These are phyloP conservation scores for Eutypella sp. DNA, from an alignment of 2,329 filamentous ascomycete species.

Conservation along the genomic window DNA sequence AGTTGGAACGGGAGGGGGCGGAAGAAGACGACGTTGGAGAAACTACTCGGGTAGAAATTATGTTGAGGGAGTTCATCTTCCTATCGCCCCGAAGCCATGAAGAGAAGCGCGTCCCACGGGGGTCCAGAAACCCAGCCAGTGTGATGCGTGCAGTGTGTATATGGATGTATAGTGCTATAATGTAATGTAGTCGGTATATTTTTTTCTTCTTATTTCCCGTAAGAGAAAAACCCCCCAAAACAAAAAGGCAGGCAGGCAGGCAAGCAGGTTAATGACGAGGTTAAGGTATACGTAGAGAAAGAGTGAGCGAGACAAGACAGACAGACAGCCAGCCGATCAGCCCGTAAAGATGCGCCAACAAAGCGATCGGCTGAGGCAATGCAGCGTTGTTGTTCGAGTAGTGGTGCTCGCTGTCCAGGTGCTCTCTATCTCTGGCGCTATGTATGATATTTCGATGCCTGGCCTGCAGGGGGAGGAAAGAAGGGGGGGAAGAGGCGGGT, in stretches of 20 bases:
- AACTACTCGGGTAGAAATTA: slow-evolving; percentile 82
- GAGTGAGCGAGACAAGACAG: too few species aligned
- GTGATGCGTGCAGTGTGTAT: neutral
- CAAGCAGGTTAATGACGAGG: too few species aligned
- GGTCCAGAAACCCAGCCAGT: slow-evolving; percentile 8
- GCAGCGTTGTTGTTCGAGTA: neutral
- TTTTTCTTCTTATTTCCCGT: too few species aligned
- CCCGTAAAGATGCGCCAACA: neutral
- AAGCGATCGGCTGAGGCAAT: neutral
- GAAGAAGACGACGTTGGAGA: slow-evolving; percentile 56
- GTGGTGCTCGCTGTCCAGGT: neutral
- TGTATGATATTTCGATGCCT: too few species aligned
- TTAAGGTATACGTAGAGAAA: too few species aligned
- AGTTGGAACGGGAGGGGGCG: slow-evolving; percentile 55
- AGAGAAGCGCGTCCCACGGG: slow-evolving; percentile 18
- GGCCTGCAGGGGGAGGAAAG: too few species aligned
- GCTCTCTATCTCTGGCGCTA: too few species aligned
- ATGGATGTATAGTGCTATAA: neutral
- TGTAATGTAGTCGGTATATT: too few species aligned
- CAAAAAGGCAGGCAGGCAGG: too few species aligned
- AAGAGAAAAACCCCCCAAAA: too few species aligned
- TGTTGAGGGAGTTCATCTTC: slow-evolving; percentile 96
- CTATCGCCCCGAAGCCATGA: slow-evolving; percentile 51
- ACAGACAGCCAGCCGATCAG: neutral
- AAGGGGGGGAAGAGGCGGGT: too few species aligned